Evolutionary conservation across 352 stramenopile species (phyloP).

Genomic region (Phytophthora aleatoria): DNA sequence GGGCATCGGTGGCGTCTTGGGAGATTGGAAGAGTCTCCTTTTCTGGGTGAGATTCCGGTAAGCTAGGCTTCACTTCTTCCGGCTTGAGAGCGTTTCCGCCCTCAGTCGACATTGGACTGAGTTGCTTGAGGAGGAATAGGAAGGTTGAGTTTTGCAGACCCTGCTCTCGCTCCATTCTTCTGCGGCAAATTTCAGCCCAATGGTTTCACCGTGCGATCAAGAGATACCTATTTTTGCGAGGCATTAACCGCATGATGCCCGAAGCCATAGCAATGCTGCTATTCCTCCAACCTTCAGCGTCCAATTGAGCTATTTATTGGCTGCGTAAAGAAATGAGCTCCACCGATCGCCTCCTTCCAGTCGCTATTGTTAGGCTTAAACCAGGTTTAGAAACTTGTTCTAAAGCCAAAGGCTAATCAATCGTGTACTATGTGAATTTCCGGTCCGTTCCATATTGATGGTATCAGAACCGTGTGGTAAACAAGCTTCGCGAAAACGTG

Average conservation of each 20-base stretch:
- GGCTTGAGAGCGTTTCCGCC: constrained; percentile 12
- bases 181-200: neutral
- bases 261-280: neutral
- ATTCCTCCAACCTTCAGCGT: neutral
- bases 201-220: constrained; percentile 11
- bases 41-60: neutral
- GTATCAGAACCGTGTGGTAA: no score
- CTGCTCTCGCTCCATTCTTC: no score
- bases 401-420: no score
- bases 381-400: no score
- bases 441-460: no score
- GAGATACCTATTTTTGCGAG: constrained; percentile 20
- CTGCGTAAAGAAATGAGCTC: constrained; percentile 23
- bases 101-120: constrained; percentile 19
- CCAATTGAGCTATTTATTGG: constrained; percentile 21
- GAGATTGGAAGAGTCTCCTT: neutral
- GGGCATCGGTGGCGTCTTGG: neutral
- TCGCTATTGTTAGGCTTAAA: constrained; percentile 20
- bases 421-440: no score
- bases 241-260: neutral
- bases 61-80: constrained; percentile 19
- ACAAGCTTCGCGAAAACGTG: no score
- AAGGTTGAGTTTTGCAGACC: constrained; percentile 17
- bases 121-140: constrained; percentile 8
- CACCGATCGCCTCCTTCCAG: constrained; percentile 9